phyloP scores from a whole-genome alignment of 176 grass and related monocot species.

The Cenchrus fungigraminus region DNA sequence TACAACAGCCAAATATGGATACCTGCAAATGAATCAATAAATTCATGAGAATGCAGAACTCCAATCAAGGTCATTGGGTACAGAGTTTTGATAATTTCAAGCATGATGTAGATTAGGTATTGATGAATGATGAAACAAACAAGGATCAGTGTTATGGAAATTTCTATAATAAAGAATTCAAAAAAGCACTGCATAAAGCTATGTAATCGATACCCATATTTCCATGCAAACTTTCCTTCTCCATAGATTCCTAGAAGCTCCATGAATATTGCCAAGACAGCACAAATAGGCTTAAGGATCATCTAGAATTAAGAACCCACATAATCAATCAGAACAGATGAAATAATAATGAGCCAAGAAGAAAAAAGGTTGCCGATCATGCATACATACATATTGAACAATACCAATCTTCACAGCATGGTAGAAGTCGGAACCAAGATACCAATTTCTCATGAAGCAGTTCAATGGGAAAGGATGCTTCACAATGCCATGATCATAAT shows the following conservation, averaged over 20 bases:
- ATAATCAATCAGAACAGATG: constrained; percentile 33
- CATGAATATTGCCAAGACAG: constrained; percentile 81
- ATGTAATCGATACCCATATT: constrained; percentile 73
- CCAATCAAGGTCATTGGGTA: not conserved
- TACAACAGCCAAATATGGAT: constrained; percentile 93
- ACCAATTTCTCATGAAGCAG: constrained; percentile 95
- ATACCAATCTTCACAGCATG: constrained; percentile 96
- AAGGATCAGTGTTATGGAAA: not conserved
- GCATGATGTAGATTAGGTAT: not conserved
- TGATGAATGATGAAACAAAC: not conserved
- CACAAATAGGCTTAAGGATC: constrained; percentile 98
- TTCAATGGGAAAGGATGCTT: constrained; percentile 96
- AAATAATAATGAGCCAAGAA: constrained; percentile 6
- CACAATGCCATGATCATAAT: constrained; percentile 84
- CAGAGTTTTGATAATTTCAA: constrained; percentile 10
- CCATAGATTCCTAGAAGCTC: constrained; percentile 90
- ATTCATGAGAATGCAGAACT: constrained; percentile 26
- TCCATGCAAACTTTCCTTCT: constrained; percentile 97
- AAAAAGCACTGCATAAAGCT: not conserved
- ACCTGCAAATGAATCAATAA: constrained; percentile 54
- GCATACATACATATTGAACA: constrained; percentile 93
- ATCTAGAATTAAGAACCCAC: constrained; percentile 67
- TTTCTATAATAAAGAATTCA: constrained; percentile 3
- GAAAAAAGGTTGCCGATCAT: not conserved
- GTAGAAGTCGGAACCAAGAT: constrained; percentile 93